Evolutionary conservation across 2,329 filamentous ascomycete species (phyloP).

Genomic region (Clarireedia homoeocarpa): DNA sequence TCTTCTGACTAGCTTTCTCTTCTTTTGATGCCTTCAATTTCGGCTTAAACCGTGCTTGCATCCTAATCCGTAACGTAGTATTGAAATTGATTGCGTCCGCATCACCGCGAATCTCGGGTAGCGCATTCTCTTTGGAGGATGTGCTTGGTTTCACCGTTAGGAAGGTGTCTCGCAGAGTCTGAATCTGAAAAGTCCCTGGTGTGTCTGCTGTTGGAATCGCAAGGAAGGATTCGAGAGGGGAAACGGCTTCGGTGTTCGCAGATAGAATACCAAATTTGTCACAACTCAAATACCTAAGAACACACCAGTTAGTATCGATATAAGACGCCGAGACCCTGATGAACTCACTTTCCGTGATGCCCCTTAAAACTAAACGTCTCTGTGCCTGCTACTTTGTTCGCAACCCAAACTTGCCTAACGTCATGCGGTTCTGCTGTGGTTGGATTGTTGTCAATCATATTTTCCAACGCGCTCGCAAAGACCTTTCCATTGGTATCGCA

Average conservation of each 20-base stretch:
- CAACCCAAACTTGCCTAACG: conserved; percentile 92
- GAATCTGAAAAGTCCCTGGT: conserved; percentile 64
- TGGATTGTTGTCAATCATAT: conserved; percentile 76
- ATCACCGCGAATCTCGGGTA: conserved; percentile 68
- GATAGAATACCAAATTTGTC: conserved; percentile 74
- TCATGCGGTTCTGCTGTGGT: conserved; percentile 90
- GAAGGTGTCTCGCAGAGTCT: conserved; percentile 65
- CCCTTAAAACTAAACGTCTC: conserved; percentile 82
- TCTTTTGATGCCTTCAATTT: conserved; percentile 71
- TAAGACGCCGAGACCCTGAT: not conserved
- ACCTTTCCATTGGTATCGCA: conserved; percentile 83
- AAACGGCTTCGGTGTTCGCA: conserved; percentile 74
- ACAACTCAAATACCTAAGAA: conserved; percentile 67
- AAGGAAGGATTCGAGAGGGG: conserved; percentile 73
- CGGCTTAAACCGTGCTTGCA: conserved; percentile 94
- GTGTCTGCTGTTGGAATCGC: conserved; percentile 56
- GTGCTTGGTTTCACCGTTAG: conserved; percentile 51
- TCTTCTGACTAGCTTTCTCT: conserved; percentile 75
- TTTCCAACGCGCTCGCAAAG: conserved; percentile 75
- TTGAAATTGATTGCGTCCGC: conserved; percentile 57
- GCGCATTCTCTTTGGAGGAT: conserved; percentile 37
- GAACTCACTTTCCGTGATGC: conserved; percentile 68
- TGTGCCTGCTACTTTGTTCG: conserved; percentile 73
- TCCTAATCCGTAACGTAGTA: conserved; percentile 72
- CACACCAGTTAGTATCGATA: not conserved